Evolutionary conservation across 2,329 filamentous ascomycete species (phyloP), one percentile per base, ranked within the genome.

Genomic region (Ilyonectria sp.): DNA sequence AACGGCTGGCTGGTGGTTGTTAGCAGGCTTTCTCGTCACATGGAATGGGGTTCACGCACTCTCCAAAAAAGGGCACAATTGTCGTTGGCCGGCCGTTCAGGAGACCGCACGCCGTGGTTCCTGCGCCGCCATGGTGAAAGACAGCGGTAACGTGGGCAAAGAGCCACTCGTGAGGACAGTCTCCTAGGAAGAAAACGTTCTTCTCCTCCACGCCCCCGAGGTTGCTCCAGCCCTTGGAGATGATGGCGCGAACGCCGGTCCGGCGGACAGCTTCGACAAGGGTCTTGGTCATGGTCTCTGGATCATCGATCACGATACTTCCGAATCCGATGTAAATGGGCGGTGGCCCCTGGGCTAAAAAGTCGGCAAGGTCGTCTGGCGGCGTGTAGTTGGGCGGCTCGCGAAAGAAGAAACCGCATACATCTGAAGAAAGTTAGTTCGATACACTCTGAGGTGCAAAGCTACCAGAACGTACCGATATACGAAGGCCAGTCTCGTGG

Each of bases 261-360:
- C 83, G 79, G 64, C 86, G 82, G 7, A 92, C 86, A 1, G 91
- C 92, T 21, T 91, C 86, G 46, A 93, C 90, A 26, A 94, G 91
- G 79, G 91, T 87, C 19, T 86, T 78, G 0, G 91, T 93, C 67
- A 93, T 90, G 1, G 79, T 80, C 40, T 92, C 85, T 0, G 91
- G 88, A 68, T 93, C 88, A 56, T 93, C 91, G 0, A 93, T 88
- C 0, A 93, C 91, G 54, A 93, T 93, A 0, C 88, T 91, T 0
- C 92, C 92, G 67, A 93, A 93, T 0, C 92, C 91, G 52, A 94
- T 92, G 67, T 94, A 94, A 1, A 93, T 81, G 0, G 91, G 91
- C 1, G 84, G 60, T 2, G 89, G 85, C 0, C 90, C 90, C 9
- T 82, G 82, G 11, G 82, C 80, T 0, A 93, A 81, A 67, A 92